A percentile compares a stretch with the other conserved stretches of the same genome.
These are phyloP conservation scores for Clavispora vitiphila DNA, from an alignment of 805 yeast genomes.

Conservation along the genomic window DNA sequence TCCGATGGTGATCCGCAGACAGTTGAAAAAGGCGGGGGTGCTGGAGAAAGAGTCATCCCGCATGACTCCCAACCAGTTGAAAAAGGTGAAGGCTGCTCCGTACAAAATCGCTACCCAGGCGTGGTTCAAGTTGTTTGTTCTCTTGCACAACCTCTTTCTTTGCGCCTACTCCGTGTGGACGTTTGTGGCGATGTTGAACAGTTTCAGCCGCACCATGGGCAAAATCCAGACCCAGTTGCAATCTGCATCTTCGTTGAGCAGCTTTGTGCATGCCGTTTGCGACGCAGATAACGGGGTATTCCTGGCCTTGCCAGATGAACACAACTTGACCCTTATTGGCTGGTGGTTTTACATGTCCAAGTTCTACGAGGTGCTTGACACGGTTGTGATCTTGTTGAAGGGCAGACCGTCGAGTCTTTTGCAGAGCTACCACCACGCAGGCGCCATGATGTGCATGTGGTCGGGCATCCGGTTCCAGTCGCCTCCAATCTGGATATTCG, in stretches of 20 bases:
- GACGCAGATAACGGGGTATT: slow-evolving; percentile 58
- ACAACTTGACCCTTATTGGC: slow-evolving; percentile 51
- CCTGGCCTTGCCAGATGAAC: slow-evolving; percentile 19
- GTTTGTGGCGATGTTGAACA: slow-evolving; percentile 55
- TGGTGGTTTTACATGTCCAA: slow-evolving; percentile 67
- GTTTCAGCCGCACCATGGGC: slow-evolving; percentile 41
- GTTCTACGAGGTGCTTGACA: slow-evolving; percentile 68
- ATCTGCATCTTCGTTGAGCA: slow-evolving; percentile 27
- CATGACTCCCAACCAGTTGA: slow-evolving; percentile 18
- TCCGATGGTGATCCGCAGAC: slow-evolving; percentile 43
- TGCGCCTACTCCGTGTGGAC: slow-evolving; percentile 71
- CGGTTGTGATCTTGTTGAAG: slow-evolving; percentile 59
- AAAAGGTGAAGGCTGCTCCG: slow-evolving; percentile 51
- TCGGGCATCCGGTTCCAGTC: slow-evolving; percentile 64
- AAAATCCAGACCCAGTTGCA: slow-evolving; percentile 9
- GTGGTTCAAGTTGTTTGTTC: slow-evolving; percentile 49
- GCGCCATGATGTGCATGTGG: slow-evolving; percentile 82
- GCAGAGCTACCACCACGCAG: slow-evolving; percentile 74
- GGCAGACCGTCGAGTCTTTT: slow-evolving; percentile 62
- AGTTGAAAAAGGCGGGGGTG: slow-evolving; percentile 26
- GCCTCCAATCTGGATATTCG: slow-evolving; percentile 79
- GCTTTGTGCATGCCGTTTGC: slow-evolving; percentile 60
- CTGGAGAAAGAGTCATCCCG: slow-evolving; percentile 14
- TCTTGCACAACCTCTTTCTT: slow-evolving; percentile 55
- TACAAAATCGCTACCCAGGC: slow-evolving; percentile 39